These are phyloP conservation scores for Aphanomyces invadans DNA, from an alignment of 352 stramenopile genomes.

Conservation along the genomic window DNA sequence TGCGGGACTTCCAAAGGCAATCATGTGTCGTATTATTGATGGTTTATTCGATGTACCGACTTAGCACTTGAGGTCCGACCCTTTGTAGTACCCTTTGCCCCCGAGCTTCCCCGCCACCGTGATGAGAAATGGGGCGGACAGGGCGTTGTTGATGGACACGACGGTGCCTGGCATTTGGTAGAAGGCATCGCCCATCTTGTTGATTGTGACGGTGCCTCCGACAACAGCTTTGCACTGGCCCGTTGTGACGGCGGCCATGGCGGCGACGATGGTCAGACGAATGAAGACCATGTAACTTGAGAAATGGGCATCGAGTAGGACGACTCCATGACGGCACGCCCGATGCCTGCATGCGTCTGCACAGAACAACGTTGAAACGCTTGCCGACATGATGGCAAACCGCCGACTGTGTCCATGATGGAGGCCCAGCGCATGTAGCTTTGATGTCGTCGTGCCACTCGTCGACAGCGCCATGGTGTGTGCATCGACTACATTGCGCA, in stretches of 20 bases:
- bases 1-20: background rate
- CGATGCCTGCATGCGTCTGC: background rate
- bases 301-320: background rate
- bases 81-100: constrained; percentile 6
- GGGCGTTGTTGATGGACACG: background rate
- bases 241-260: background rate
- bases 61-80: constrained; percentile 1
- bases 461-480: too few species aligned
- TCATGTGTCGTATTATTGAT: background rate
- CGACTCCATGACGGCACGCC: background rate
- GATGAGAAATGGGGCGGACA: background rate
- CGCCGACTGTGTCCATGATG: too few species aligned
- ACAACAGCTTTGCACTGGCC: background rate
- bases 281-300: background rate
- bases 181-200: constrained; percentile 1
- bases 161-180: background rate
- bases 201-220: background rate
- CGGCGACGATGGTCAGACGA: background rate
- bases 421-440: too few species aligned
- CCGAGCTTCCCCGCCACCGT: background rate
- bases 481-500: too few species aligned
- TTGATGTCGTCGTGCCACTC: too few species aligned
- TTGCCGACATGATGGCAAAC: background rate
- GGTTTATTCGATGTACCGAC: background rate
- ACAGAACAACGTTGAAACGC: background rate